phyloP scores from a whole-genome alignment of 768 basidiomycete species.

The Mycena vitilis region DNA sequence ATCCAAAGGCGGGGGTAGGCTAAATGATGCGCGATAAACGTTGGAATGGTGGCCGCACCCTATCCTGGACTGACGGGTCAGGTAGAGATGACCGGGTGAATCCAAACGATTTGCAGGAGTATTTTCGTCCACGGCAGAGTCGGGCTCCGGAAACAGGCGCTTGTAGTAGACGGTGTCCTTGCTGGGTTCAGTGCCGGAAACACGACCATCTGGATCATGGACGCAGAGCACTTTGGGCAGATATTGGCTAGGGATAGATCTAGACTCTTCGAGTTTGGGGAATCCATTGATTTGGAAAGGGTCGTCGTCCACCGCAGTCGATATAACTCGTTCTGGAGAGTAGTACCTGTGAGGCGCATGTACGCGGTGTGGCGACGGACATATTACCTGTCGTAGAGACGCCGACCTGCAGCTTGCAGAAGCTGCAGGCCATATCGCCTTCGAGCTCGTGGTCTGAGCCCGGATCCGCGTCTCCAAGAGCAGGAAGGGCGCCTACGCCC shows the following conservation, averaged over 20 bases:
- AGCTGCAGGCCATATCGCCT: not conserved
- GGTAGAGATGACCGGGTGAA: conserved; percentile 32
- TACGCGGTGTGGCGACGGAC: too few relatives aligned
- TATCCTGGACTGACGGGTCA: conserved; percentile 35
- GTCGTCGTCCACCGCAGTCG: not conserved
- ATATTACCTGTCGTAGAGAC: not conserved
- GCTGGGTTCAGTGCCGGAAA: conserved; percentile 25
- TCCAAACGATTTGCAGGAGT: not conserved
- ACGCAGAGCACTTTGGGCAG: conserved; percentile 42
- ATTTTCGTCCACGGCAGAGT: not conserved
- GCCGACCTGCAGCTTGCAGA: not conserved
- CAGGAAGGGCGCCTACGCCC: not conserved
- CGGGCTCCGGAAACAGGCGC: conserved; percentile 19
- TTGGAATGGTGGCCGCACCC: conserved; percentile 41
- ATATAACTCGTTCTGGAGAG: not conserved
- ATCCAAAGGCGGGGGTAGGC: conserved; percentile 46
- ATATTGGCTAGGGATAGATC: conserved; percentile 36
- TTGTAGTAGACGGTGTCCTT: conserved; percentile 19
- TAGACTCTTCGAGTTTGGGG: conserved; percentile 41
- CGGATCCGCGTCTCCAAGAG: conserved; percentile 17
- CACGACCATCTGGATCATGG: conserved; percentile 37
- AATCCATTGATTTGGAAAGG: conserved; percentile 16
- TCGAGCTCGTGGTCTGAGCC: conserved; percentile 20
- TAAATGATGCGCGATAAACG: conserved; percentile 54
- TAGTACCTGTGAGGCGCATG: not conserved